Conservation (phyloP, 2,329 filamentous ascomycete species). For the Aulographum hederae region DNA sequence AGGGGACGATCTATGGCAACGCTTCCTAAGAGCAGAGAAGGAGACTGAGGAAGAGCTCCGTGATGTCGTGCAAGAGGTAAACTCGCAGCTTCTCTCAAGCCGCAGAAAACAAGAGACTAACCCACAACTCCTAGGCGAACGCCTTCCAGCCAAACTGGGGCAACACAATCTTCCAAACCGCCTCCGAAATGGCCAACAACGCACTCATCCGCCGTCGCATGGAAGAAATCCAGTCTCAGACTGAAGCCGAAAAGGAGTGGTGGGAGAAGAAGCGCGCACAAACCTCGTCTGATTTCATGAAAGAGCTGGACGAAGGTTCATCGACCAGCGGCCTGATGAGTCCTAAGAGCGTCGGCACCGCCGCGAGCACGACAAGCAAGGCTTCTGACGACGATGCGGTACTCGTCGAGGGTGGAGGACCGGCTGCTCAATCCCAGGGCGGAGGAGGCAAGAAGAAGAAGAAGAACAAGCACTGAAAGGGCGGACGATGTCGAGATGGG, state of each 20-base stretch:
- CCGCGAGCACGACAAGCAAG: slow-evolving; percentile 8
- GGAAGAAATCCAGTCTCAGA: slow-evolving; percentile 54
- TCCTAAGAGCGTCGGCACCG: slow-evolving; percentile 12
- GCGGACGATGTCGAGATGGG: no score
- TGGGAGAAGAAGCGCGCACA: slow-evolving; percentile 70
- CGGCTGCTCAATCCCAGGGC: slow-evolving; percentile 23
- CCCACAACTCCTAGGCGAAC: slow-evolving; percentile 73
- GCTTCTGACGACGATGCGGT: slow-evolving; percentile 57
- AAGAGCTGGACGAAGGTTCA: slow-evolving; percentile 52
- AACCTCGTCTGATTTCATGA: slow-evolving; percentile 64
- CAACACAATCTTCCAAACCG: slow-evolving; percentile 87
- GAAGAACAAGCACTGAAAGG: slow-evolving; percentile 48
- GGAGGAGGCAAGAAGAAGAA: slow-evolving; percentile 36
- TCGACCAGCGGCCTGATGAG: slow-evolving; percentile 9
- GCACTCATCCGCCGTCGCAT: slow-evolving; percentile 55
- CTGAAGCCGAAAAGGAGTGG: slow-evolving; percentile 65
- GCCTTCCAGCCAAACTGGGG: slow-evolving; percentile 80
- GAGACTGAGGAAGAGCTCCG: slow-evolving; percentile 93
- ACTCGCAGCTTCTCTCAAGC: no score
- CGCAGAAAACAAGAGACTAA: no score
- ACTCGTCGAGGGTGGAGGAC: slow-evolving; percentile 48
- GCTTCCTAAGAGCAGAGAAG: slow-evolving; percentile 81
- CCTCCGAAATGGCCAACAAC: slow-evolving; percentile 89
- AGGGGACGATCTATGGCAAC: slow-evolving; percentile 88
- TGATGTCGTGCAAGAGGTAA: slow-evolving; percentile 82